Evolutionary conservation across 352 stramenopile genomes (phyloP).

Genomic region (Phytophthora uliginosa): DNA sequence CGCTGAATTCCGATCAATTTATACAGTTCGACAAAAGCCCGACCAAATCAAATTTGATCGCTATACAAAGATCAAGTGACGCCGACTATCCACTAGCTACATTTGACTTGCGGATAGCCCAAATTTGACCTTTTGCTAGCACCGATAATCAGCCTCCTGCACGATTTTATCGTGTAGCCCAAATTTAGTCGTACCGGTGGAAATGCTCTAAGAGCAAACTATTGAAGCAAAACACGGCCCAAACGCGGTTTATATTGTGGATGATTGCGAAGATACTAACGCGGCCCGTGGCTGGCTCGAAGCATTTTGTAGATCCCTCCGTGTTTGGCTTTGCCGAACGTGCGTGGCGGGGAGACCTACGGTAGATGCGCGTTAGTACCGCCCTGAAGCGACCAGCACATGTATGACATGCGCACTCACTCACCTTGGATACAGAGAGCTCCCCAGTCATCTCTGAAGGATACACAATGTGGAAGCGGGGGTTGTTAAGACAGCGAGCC

Average conservation of each 20-base stretch:
- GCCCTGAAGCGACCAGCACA: not conserved
- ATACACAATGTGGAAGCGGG: not conserved
- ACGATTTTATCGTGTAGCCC: too few relatives aligned
- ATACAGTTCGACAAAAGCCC: too few relatives aligned
- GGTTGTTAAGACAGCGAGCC: not conserved
- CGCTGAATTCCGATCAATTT: too few relatives aligned
- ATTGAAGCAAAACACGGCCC: not conserved
- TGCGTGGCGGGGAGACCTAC: slow-evolving; percentile 42
- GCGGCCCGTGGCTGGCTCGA: slow-evolving; percentile 27
- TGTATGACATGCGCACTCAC: not conserved
- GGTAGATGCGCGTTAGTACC: slow-evolving; percentile 8
- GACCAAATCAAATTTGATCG: too few relatives aligned
- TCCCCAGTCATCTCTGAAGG: slow-evolving; percentile 8
- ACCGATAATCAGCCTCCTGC: too few relatives aligned
- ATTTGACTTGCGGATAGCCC: too few relatives aligned
- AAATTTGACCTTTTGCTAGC: too few relatives aligned
- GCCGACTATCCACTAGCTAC: too few relatives aligned
- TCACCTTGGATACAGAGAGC: slow-evolving; percentile 32
- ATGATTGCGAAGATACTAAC: slow-evolving; percentile 7
- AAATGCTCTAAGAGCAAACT: too few relatives aligned
- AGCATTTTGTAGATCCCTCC: slow-evolving; percentile 83
- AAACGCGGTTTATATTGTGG: not conserved
- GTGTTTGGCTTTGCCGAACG: slow-evolving; percentile 60
- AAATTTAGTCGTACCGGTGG: too few relatives aligned
- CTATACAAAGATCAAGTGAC: too few relatives aligned